These are phyloP conservation scores for Xanthoparmelia taractica DNA, from an alignment of 495 filamentous ascomycete species.

Conservation along the genomic window DNA sequence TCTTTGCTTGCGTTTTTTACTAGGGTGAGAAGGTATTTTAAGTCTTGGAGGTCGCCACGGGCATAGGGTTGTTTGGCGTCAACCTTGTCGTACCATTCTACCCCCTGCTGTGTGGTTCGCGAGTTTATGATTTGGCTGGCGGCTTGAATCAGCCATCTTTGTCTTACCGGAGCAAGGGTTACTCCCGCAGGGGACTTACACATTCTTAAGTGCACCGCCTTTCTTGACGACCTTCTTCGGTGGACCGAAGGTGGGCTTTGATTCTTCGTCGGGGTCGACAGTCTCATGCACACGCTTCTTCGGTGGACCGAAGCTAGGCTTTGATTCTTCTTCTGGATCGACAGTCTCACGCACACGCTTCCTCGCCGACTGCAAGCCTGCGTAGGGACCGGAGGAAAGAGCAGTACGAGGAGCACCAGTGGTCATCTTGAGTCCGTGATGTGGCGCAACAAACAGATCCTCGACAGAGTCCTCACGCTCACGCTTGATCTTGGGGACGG, in stretches of 20 bases:
- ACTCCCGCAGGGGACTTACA: not conserved
- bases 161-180: not conserved
- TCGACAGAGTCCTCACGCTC: not conserved
- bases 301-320: not conserved
- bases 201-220: not conserved
- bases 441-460: not conserved
- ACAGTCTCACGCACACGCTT: not conserved
- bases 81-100: not conserved
- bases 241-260: not conserved
- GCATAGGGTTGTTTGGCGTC: not conserved
- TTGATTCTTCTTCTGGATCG: not conserved
- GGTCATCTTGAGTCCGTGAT: too few species aligned
- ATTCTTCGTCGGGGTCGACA: not conserved
- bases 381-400: not conserved
- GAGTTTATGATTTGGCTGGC: constrained; percentile 3
- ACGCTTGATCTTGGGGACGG: not conserved
- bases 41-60: constrained; percentile 6
- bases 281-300: constrained; percentile 3
- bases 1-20: constrained; percentile 13
- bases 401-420: not conserved
- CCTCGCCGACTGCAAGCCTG: not conserved
- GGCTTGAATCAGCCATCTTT: not conserved
- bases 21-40: constrained; percentile 7
- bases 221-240: constrained; percentile 9
- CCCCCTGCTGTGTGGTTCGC: not conserved